Conservation (phyloP, 106 monocot genomes). For the Platanthera guangdongensis region DNA sequence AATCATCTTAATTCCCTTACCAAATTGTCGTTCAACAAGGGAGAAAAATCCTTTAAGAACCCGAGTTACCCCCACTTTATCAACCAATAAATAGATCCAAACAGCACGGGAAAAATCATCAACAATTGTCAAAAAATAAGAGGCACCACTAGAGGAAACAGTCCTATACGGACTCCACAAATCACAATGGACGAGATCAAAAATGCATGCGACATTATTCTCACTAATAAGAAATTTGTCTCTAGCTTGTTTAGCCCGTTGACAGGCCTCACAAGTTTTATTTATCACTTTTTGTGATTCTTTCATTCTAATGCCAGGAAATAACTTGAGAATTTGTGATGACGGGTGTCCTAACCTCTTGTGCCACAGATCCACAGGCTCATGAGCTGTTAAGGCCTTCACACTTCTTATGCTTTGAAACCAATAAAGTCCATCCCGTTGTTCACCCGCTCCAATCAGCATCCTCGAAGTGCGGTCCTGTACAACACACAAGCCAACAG, state of each 20-base stretch:
- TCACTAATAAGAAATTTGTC: neutral
- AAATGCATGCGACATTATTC: neutral
- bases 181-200: neutral
- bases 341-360: neutral
- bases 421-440: neutral
- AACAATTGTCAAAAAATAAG: no score
- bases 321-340: neutral
- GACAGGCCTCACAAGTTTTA: neutral
- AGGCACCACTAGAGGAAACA: no score
- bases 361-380: neutral
- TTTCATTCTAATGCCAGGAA: neutral
- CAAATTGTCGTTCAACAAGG: no score
- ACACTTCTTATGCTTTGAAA: neutral
- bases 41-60: no score
- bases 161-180: no score
- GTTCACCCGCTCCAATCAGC: no score
- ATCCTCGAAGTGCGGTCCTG: no score
- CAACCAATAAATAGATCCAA: no score
- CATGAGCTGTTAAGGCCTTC: neutral
- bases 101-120: no score
- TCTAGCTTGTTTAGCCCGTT: neutral
- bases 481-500: no score
- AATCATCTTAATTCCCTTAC: no score
- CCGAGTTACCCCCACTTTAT: no score
- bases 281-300: neutral